Evolutionary conservation across 768 basidiomycete genomes (phyloP).

Genomic region (Mycena polygramma): DNA sequence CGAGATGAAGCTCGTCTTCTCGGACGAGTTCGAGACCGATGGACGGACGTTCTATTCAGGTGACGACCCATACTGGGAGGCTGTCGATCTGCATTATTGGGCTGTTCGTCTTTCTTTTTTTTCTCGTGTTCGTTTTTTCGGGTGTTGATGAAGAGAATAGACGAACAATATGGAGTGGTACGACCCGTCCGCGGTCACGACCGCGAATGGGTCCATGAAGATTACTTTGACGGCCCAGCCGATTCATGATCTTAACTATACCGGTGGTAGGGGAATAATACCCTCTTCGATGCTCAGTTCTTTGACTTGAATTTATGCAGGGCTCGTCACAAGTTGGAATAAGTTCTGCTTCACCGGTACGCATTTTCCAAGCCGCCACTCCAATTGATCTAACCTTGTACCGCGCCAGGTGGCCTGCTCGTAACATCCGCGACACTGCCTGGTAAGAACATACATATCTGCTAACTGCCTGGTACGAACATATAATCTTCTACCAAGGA

Average conservation of each 20-base stretch:
- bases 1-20: constrained; percentile 78
- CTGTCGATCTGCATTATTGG: constrained; percentile 49
- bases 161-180: constrained; percentile 83
- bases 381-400: too few relatives aligned
- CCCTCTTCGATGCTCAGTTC: background rate
- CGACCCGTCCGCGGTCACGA: constrained; percentile 82
- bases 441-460: too few relatives aligned
- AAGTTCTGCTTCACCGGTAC: constrained; percentile 45
- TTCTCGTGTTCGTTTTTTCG: background rate
- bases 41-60: constrained; percentile 53
- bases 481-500: too few relatives aligned
- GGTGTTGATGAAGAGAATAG: constrained; percentile 50
- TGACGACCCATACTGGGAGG: constrained; percentile 76
- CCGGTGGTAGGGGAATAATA: constrained; percentile 22
- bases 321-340: constrained; percentile 61
- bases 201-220: constrained; percentile 77
- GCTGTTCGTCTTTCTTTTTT: background rate
- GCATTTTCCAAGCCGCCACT: too few relatives aligned
- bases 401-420: constrained; percentile 69
- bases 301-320: background rate
- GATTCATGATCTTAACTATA: constrained; percentile 79
- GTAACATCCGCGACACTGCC: constrained; percentile 77
- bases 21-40: constrained; percentile 86
- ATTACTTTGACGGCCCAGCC: constrained; percentile 77
- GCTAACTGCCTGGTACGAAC: too few relatives aligned